phyloP scores from a whole-genome alignment of 176 grass and related monocot species.

The Oryza rufipogon region DNA sequence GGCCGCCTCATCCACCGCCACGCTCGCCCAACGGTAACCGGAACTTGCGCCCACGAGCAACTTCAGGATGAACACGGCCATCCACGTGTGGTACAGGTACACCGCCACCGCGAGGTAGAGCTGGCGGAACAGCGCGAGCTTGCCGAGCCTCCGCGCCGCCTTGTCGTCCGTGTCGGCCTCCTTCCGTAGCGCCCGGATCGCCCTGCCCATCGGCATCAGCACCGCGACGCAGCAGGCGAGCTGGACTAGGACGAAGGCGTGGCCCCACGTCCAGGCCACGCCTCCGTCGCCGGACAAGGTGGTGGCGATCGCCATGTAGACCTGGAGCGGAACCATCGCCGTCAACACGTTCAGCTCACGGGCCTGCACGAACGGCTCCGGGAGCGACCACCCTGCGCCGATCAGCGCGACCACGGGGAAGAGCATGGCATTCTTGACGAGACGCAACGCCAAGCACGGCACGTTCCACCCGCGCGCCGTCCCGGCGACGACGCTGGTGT shows the following conservation, averaged over 20 bases:
- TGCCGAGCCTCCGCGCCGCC: slow-evolving; percentile 74
- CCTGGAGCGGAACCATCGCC: slow-evolving; percentile 83
- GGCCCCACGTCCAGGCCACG: slow-evolving; percentile 73
- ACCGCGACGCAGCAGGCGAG: slow-evolving; percentile 84
- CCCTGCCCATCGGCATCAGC: slow-evolving; percentile 83
- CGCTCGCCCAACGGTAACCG: slow-evolving; percentile 87
- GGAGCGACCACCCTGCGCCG: slow-evolving; percentile 95
- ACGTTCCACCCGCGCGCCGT: slow-evolving; percentile 83
- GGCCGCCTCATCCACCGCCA: slow-evolving; percentile 67
- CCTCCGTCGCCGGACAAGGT: slow-evolving; percentile 71
- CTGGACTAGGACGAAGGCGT: slow-evolving; percentile 79
- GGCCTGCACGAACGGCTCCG: slow-evolving; percentile 91
- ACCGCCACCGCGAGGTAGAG: slow-evolving; percentile 81
- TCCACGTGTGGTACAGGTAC: slow-evolving; percentile 87
- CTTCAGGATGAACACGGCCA: slow-evolving; percentile 82
- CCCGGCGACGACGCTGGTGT: slow-evolving; percentile 55
- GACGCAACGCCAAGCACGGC: slow-evolving; percentile 82
- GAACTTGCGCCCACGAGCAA: slow-evolving; percentile 62
- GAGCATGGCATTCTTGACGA: slow-evolving; percentile 80
- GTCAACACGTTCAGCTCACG: slow-evolving; percentile 91
- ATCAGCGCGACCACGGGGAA: slow-evolving; percentile 90
- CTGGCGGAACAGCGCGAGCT: slow-evolving; percentile 89
- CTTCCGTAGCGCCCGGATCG: slow-evolving; percentile 70
- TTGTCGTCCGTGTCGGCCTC: slow-evolving; percentile 89
- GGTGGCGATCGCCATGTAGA: slow-evolving; percentile 75